These are phyloP conservation scores for Cercospora zeae-maydis DNA, from an alignment of 2,329 filamentous ascomycete genomes.

Conservation along the genomic window DNA sequence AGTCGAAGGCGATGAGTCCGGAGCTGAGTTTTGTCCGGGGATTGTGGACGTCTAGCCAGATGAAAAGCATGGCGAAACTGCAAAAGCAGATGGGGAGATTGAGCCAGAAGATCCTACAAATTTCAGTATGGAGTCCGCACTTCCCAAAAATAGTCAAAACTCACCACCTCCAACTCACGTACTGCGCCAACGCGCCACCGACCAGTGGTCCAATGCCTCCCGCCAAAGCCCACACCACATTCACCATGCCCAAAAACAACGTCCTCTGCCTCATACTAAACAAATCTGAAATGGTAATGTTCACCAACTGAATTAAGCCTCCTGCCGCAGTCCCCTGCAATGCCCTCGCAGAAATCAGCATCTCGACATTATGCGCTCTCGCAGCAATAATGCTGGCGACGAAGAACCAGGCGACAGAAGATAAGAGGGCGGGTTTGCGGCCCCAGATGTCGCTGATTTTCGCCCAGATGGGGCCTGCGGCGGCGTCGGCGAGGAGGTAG, in stretches of 20 bases:
- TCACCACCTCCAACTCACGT: conserved; percentile 52
- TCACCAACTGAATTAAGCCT: conserved; percentile 51
- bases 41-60: conserved; percentile 56
- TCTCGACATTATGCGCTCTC: conserved; percentile 45
- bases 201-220: conserved; percentile 53
- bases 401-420: conserved; percentile 50
- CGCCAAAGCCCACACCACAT: conserved; percentile 55
- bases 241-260: conserved; percentile 51
- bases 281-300: conserved; percentile 54
- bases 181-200: conserved; percentile 50
- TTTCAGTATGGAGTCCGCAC: neutral
- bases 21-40: conserved; percentile 49
- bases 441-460: conserved; percentile 58
- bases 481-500: conserved; percentile 67
- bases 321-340: conserved; percentile 55
- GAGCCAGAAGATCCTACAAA: conserved; percentile 45
- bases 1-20: conserved; percentile 53
- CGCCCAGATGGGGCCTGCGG: conserved; percentile 68
- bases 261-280: conserved; percentile 45
- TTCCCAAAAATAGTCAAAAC: neutral
- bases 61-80: conserved; percentile 48
- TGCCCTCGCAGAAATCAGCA: conserved; percentile 53
- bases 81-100: conserved; percentile 52
- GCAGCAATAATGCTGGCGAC: conserved; percentile 51
- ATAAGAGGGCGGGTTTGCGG: conserved; percentile 52